phyloP scores from a whole-genome alignment of 1,284 basidiomycete species.

The Sanghuangporus weigelae region DNA sequence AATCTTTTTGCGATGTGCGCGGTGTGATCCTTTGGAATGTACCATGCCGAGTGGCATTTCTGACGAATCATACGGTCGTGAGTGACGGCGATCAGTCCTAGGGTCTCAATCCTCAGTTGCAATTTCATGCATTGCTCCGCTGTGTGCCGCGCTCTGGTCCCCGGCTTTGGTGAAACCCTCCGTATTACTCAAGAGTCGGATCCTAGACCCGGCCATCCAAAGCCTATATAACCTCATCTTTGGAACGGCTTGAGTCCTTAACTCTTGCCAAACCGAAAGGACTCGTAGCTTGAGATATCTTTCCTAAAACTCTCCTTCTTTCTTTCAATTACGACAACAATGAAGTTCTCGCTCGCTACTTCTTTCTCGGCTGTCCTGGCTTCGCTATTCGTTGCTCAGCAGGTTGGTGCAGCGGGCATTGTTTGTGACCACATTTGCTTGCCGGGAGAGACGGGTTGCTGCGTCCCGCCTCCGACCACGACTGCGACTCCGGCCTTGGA shows the following conservation, averaged over 20 bases:
- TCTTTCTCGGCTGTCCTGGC: constrained; percentile 3
- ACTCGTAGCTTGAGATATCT: too few species aligned
- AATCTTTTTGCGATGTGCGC: not conserved
- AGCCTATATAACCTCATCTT: not conserved
- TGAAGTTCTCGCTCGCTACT: constrained; percentile 8
- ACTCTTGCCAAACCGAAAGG: too few species aligned
- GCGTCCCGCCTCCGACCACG: constrained; percentile 5
- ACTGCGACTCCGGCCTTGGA: not conserved
- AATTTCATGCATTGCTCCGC: not conserved
- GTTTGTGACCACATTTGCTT: constrained; percentile 15
- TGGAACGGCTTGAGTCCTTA: too few species aligned
- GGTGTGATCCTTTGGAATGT: not conserved
- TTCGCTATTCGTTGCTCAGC: constrained; percentile 8
- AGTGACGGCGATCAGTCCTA: not conserved
- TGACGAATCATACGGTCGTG: not conserved
- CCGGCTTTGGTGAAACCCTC: not conserved
- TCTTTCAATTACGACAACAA: not conserved
- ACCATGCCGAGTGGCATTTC: not conserved
- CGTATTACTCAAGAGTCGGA: not conserved
- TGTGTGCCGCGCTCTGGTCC: not conserved
- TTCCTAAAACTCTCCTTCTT: not conserved
- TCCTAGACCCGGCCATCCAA: not conserved
- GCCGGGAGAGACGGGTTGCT: constrained; percentile 12
- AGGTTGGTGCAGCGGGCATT: constrained; percentile 6
- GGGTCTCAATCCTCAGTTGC: not conserved